Evolutionary conservation across 1,284 basidiomycete genomes (phyloP).

Genomic region (Boletus calvinii): DNA sequence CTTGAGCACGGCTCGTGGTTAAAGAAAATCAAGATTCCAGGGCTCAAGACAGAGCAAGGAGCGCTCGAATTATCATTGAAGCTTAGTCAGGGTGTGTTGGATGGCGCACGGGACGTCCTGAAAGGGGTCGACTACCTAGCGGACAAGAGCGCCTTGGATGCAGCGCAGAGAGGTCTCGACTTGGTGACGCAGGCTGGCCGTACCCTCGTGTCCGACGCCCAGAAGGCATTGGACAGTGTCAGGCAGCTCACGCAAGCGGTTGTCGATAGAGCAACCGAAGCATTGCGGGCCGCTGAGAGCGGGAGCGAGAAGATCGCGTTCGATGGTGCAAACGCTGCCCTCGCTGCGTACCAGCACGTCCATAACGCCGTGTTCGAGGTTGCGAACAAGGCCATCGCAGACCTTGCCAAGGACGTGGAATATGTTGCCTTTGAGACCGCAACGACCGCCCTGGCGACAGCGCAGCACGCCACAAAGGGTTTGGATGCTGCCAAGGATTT

Average conservation of each 20-base stretch:
- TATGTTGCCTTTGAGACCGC: slow-evolving; percentile 4
- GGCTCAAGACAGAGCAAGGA: not conserved
- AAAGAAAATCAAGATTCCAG: not conserved
- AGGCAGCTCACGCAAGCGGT: slow-evolving; percentile 3
- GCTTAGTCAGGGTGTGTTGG: not conserved
- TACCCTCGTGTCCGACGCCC: not conserved
- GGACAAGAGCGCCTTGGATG: not conserved
- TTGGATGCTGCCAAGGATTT: not conserved
- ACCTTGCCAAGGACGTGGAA: not conserved
- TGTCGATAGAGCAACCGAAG: not conserved
- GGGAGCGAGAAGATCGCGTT: slow-evolving; percentile 10
- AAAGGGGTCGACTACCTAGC: slow-evolving; percentile 3
- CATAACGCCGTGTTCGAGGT: not conserved
- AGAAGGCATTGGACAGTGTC: not conserved
- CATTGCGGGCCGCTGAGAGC: not conserved
- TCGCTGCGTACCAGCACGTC: slow-evolving; percentile 1
- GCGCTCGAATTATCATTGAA: not conserved
- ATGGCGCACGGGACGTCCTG: not conserved
- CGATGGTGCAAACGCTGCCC: slow-evolving; percentile 1
- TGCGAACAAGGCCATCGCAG: not conserved
- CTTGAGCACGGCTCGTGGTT: not conserved
- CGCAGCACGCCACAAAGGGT: not conserved
- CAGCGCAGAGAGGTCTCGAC: not conserved
- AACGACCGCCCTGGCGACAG: slow-evolving; percentile 2
- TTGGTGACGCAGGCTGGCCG: not conserved